Conservation (phyloP, 2,329 filamentous ascomycete genomes). For the Fusarium camptoceras region DNA sequence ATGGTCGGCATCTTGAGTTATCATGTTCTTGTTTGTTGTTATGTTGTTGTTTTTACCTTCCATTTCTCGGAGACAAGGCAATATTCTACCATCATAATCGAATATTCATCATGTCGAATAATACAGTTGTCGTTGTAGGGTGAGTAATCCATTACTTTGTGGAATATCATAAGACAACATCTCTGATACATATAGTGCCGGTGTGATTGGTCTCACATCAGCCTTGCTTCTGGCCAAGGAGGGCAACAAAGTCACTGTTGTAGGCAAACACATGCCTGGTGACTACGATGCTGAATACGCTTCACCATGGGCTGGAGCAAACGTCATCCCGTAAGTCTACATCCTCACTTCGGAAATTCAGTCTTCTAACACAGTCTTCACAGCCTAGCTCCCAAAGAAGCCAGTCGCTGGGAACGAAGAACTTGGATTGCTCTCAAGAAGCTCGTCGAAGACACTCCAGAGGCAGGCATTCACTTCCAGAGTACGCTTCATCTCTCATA, state of each 20-base stretch:
- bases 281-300: conserved; percentile 93
- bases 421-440: conserved; percentile 73
- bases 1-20: not conserved
- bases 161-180: fast-evolving
- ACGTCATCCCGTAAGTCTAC: conserved; percentile 73
- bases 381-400: conserved; percentile 54
- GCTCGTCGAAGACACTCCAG: conserved; percentile 72
- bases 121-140: conserved; percentile 17
- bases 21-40: not conserved
- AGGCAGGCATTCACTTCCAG: conserved; percentile 85
- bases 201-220: conserved; percentile 64
- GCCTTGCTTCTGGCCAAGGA: conserved; percentile 61
- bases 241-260: conserved; percentile 70
- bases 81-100: fast-evolving
- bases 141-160: not conserved
- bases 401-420: conserved; percentile 68
- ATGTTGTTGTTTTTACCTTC: not conserved
- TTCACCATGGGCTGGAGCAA: conserved; percentile 89
- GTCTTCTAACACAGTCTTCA: conserved; percentile 36
- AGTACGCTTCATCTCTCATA: conserved; percentile 53
- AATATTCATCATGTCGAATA: conserved; percentile 2
- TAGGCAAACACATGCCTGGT: conserved; percentile 91
- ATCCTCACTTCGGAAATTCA: fast-evolving
- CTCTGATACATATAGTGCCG: conserved; percentile 52
- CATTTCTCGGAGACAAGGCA: not conserved